Base-by-base conservation (phyloP, 768 basidiomycete genomes). In the Mycena floridula region DNA sequence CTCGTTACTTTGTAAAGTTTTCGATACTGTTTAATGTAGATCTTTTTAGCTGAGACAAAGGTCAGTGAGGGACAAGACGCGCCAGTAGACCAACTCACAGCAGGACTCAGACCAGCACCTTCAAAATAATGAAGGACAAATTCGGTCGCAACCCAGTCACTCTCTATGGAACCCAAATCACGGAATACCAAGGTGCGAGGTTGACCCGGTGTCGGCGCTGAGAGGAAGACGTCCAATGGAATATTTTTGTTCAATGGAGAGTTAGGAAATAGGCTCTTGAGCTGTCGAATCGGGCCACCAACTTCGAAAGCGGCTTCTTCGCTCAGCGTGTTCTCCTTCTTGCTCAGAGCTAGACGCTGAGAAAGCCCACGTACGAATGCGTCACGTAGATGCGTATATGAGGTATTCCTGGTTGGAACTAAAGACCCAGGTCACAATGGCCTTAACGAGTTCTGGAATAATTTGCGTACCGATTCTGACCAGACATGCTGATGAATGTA, bases 341-440 rank as follows among this genome's bases (percentile, higher is more conserved):
- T 71, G 38, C 67, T 73, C 8, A 73, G 58, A 21, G 69, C 64
- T 46, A 89, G 65, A 16, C 87, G 78, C 2, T 70, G 65, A 50
- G 81, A 78, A 37, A 93, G 61, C 13, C 87, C 76, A 36, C 89
- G 77, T 60, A 90, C 70, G 52, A 91, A 91, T 2, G 85, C 89
- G 56, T 92, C 89, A 18, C 89, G 77, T 23, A 92, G 69, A 55
- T 93, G 89, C 13, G 77, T 75, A 57, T 81, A 89, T 6, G 79
- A 82, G 0, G 89, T 91, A 26, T 72, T 73, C 8, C 89, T 76
- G 2, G 85, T 86, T 3, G 89, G 89, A n/a, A 91, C 89, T 89
- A 43, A 20, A 39, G 24, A 38, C 16, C 5, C 25, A 25, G 15
- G 11, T 30, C 24, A 16, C 24, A 5, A 25, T 11, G 24, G 37